Base-by-base conservation (phyloP, 2,329 filamentous ascomycete genomes). In the Stagonosporopsis chrysanthemi region DNA sequence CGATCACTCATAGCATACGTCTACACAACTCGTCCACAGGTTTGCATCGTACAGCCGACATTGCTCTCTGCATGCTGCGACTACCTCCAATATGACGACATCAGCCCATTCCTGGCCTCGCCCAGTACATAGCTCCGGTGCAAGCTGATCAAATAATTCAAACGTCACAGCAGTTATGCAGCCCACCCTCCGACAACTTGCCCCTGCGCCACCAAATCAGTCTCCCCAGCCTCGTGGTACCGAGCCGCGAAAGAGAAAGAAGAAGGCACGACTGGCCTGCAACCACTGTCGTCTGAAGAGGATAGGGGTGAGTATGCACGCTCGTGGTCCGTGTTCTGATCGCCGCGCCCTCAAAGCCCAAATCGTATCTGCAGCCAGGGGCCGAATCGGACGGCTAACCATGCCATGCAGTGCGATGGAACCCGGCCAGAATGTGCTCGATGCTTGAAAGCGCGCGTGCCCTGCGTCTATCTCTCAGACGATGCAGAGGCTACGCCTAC, bases 251-350 rank as follows among this genome's bases (percentile, higher is more conserved):
- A 55, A 52, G 38, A 43, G 43, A 35, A 59, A 52, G 40, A 55
- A 44, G 8, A 56, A 59, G 35, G 47, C 56, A 33, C 52, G 56
- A 33, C n/a, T 59, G 24, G 56, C 56, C 19, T 59, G 56, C 28
- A 52, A 59, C 8, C 36, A 51, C 6, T 59, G 56, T 40, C 56
- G 56, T 12, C 22, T 48, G 28, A 59, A 52, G 19, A 45, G 52
- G 43, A 22, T 52, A 14, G 42, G 56, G 12, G 56, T 59, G 52
- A 45, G 56, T 52, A 31, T 15, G 28, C 28, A 12, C 23, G 40
- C 11, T n/a, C 23, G 33, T 56, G 4, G 14, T 12, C 14, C 9
- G 17, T 42, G 41, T 24, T 31, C 24, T 14, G 11, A 29, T 33
- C 24, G 24, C 36, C 22, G 31, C 33, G 7, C 24, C 24, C 7